Evolutionary conservation across 495 filamentous ascomycete genomes (phyloP).

Genomic region (Penicillium dipodomyicola): DNA sequence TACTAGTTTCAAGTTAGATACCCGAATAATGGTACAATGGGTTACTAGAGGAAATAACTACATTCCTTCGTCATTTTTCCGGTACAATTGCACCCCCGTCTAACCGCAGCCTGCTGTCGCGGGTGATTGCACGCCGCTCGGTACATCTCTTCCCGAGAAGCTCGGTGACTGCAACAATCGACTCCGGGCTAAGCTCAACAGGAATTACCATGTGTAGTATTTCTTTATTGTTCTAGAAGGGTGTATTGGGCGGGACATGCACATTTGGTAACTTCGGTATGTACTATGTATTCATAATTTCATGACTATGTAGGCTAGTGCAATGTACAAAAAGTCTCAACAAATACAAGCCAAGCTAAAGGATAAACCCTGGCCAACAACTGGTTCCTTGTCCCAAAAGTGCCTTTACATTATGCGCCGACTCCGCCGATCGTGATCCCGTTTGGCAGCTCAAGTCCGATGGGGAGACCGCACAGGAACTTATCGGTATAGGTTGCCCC

Average conservation of each 20-base stretch:
- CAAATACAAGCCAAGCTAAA: neutral
- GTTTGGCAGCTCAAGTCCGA: conserved; percentile 40
- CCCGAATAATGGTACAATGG: no score
- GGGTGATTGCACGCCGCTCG: conserved; percentile 19
- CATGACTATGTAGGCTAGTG: neutral
- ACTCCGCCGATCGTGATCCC: conserved; percentile 31
- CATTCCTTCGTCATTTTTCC: neutral
- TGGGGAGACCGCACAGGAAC: conserved; percentile 37
- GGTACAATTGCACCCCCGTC: neutral
- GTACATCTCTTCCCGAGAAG: conserved; percentile 12
- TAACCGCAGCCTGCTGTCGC: neutral
- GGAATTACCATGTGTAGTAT: neutral
- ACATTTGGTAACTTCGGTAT: neutral
- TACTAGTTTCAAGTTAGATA: no score
- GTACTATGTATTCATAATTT: neutral
- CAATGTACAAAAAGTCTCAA: neutral
- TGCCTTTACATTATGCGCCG: neutral
- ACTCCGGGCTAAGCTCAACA: neutral
- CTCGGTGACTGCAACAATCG: neutral
- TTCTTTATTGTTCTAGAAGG: neutral
- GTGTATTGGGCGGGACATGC: neutral
- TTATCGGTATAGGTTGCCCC: conserved; percentile 24
- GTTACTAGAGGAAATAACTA: no score
- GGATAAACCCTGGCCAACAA: neutral
- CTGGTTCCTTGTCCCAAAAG: neutral